Evolutionary conservation across 139 green algal genomes (phyloP).

Genomic region (Chlamydomonas applanata): DNA sequence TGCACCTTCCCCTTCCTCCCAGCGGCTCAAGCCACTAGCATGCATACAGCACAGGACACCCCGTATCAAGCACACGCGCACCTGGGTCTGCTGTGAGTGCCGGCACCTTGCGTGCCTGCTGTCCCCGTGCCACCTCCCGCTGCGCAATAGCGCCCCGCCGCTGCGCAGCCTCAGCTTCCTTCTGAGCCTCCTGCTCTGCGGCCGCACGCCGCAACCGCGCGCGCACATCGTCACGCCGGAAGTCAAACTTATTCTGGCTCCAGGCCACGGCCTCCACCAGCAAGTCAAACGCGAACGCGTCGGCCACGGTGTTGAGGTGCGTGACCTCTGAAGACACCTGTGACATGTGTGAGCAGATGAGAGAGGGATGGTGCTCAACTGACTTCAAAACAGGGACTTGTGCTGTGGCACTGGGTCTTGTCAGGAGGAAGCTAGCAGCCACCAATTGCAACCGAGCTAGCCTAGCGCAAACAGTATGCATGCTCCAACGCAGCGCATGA

Average conservation of each 20-base stretch:
- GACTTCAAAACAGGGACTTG: no score
- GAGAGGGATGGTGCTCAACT: no score
- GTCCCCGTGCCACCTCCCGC: neutral
- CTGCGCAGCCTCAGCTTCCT: no score
- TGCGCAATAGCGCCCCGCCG: neutral
- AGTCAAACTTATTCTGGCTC: conserved; percentile 38
- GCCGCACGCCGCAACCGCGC: conserved; percentile 18
- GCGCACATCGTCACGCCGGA: conserved; percentile 19
- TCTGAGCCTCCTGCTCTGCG: conserved; percentile 16
- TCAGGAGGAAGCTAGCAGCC: no score
- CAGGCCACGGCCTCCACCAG: conserved; percentile 49
- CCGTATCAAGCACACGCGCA: neutral
- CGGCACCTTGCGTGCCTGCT: neutral
- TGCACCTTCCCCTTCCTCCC: no score
- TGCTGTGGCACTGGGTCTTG: no score
- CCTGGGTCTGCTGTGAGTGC: neutral
- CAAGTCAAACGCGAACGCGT: conserved; percentile 40
- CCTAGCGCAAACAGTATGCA: no score
- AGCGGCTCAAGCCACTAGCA: no score
- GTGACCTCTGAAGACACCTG: conserved; percentile 26
- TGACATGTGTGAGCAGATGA: neutral
- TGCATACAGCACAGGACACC: neutral
- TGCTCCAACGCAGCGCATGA: no score
- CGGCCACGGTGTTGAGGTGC: conserved; percentile 18
- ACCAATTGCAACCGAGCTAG: no score